Percentiles rank a stretch among this genome's conserved stretches.
phyloP scores from a whole-genome alignment of 169 alveolate species.

The Ichthyophthirius multifiliis region DNA sequence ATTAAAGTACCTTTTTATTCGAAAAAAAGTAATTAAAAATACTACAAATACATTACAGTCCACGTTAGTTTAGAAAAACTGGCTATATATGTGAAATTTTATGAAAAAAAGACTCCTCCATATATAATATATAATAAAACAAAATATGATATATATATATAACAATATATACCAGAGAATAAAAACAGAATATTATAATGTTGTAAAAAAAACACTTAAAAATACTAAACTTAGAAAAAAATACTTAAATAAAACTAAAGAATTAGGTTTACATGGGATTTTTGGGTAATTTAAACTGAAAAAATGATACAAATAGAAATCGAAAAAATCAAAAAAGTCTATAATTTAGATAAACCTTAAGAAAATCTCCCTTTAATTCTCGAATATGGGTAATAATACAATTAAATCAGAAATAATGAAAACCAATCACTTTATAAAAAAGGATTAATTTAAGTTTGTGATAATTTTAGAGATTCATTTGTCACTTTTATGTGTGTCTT shows the following conservation, averaged over 20 bases:
- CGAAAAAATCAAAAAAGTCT: neutral
- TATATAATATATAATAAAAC: neutral
- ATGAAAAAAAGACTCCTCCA: slow-evolving; percentile 1
- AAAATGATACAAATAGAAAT: neutral
- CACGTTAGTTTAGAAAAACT: no score
- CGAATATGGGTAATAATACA: neutral
- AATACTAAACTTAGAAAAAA: neutral
- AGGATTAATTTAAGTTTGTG: neutral
- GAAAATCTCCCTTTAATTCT: neutral
- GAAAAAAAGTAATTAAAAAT: no score
- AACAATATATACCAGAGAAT: neutral
- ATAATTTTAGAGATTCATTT: neutral
- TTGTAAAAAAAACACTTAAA: neutral
- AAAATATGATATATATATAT: neutral
- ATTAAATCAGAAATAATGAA: neutral
- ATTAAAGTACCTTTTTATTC: neutral
- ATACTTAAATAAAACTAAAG: no score
- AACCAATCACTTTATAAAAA: neutral
- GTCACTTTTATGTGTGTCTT: neutral
- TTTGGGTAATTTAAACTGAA: neutral
- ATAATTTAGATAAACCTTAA: neutral
- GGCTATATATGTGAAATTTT: neutral
- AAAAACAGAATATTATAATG: neutral
- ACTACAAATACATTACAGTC: no score
- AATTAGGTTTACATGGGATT: neutral